Percentiles rank a stretch among this genome's conserved stretches.
Evolutionary conservation across 2,329 filamentous ascomycete species (phyloP).

Genomic region (Ophiocordyceps australis): DNA sequence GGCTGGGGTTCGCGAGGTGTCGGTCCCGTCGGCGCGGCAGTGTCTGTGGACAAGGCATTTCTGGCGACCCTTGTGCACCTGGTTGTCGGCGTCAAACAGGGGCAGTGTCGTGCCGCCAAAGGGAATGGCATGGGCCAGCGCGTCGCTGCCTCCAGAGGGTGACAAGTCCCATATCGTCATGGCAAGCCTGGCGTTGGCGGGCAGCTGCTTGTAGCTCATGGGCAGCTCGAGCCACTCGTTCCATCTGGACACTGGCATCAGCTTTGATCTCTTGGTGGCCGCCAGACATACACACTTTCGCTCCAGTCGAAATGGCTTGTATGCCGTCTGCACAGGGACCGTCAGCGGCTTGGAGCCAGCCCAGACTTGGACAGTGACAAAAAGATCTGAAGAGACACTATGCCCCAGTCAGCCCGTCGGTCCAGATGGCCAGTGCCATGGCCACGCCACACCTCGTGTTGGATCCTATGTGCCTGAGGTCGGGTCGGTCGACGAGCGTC

Average conservation of each 20-base stretch:
- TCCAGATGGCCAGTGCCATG: no score
- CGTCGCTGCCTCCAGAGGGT: slow-evolving; percentile 51
- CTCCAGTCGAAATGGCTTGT: slow-evolving; percentile 72
- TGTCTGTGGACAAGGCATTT: slow-evolving; percentile 77
- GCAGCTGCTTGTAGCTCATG: slow-evolving; percentile 66
- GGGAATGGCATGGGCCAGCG: slow-evolving; percentile 62
- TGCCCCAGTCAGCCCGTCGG: slow-evolving; percentile 1
- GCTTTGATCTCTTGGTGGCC: no score
- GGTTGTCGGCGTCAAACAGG: slow-evolving; percentile 86
- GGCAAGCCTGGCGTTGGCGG: slow-evolving; percentile 65
- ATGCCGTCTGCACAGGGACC: slow-evolving; percentile 79
- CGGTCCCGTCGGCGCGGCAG: slow-evolving; percentile 69
- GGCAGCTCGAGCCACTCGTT: slow-evolving; percentile 92
- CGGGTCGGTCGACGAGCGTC: slow-evolving; percentile 57
- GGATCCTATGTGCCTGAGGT: slow-evolving; percentile 74
- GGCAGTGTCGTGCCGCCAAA: slow-evolving; percentile 88
- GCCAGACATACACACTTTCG: slow-evolving; percentile 34
- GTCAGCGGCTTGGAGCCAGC: slow-evolving; percentile 89
- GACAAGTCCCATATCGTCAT: slow-evolving; percentile 94
- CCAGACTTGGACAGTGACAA: slow-evolving; percentile 85
- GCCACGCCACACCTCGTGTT: slow-evolving; percentile 52
- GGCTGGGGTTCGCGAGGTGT: slow-evolving; percentile 57
- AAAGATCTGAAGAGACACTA: slow-evolving; percentile 73
- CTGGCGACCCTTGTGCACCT: slow-evolving; percentile 77
- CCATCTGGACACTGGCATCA: slow-evolving; percentile 51